Conservation (phyloP, 495 filamentous ascomycete genomes). For the Penicillium canescens region DNA sequence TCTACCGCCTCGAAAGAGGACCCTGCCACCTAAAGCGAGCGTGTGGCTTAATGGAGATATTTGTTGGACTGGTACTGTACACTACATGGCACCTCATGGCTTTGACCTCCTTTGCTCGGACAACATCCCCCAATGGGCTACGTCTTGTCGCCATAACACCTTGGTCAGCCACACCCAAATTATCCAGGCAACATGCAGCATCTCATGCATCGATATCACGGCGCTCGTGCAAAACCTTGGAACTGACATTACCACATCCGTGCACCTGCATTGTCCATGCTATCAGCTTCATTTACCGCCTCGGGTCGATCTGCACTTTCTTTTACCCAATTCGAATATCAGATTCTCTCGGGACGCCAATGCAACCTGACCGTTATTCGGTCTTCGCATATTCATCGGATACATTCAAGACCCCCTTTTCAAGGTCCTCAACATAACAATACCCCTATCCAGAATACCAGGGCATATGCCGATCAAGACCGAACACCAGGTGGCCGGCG, state of each 20-base stretch:
- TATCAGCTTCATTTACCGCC: background rate
- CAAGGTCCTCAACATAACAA: background rate
- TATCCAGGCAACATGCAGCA: slow-evolving; percentile 12
- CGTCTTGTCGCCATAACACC: slow-evolving; percentile 4
- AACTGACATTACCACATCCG: slow-evolving; percentile 7
- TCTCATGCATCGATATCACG: slow-evolving; percentile 24
- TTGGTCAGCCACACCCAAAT: slow-evolving; percentile 14
- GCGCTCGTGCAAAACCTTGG: slow-evolving; percentile 4
- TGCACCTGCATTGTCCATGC: slow-evolving; percentile 8
- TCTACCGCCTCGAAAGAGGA: slow-evolving; percentile 20
- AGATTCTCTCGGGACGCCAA: background rate
- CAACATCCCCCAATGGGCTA: slow-evolving; percentile 20
- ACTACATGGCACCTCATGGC: slow-evolving; percentile 2
- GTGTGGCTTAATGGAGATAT: slow-evolving; percentile 10
- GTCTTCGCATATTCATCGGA: no score
- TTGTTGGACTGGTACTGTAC: background rate
- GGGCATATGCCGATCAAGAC: background rate
- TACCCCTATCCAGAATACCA: background rate
- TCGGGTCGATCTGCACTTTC: background rate
- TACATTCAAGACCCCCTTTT: background rate
- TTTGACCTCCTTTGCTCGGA: slow-evolving; percentile 22
- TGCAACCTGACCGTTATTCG: no score
- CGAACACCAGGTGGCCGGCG: background rate
- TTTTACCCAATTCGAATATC: slow-evolving; percentile 1
- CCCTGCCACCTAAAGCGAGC: slow-evolving; percentile 13